These are phyloP conservation scores for Elsinoe fawcettii DNA, from an alignment of 2,329 filamentous ascomycete species.

Conservation along the genomic window DNA sequence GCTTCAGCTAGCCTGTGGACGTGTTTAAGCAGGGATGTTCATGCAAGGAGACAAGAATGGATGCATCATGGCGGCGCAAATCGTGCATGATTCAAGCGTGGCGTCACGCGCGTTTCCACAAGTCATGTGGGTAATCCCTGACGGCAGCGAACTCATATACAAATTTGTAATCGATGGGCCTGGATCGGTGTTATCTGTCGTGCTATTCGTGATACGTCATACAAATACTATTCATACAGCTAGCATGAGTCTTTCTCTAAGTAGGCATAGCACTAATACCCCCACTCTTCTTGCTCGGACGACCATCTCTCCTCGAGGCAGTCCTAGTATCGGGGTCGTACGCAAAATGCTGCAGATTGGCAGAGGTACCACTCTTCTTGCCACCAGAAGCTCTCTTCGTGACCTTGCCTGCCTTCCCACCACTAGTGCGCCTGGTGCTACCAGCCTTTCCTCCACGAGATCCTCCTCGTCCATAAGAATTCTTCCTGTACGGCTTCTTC, in stretches of 20 bases:
- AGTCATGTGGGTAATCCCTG: not conserved
- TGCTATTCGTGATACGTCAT: not conserved
- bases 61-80: not conserved
- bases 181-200: not conserved
- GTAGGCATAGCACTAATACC: conserved; percentile 12
- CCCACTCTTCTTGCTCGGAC: not conserved
- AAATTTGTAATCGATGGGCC: not conserved
- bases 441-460: not conserved
- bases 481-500: conserved; percentile 2
- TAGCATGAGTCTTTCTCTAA: not conserved
- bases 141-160: not conserved
- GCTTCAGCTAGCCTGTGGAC: not conserved
- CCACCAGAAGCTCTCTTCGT: not conserved
- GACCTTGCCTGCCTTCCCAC: not conserved
- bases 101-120: not conserved
- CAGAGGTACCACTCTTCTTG: not conserved
- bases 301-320: conserved; percentile 1
- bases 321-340: conserved; percentile 10
- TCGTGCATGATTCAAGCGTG: not conserved
- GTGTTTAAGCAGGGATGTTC: not conserved
- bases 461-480: not conserved
- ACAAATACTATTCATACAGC: not conserved
- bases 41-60: conserved; percentile 6
- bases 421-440: conserved; percentile 3
- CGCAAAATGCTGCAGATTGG: not conserved